phyloP scores from a whole-genome alignment of 2,329 filamentous ascomycete genomes.

The Penicillium janthinellum region DNA sequence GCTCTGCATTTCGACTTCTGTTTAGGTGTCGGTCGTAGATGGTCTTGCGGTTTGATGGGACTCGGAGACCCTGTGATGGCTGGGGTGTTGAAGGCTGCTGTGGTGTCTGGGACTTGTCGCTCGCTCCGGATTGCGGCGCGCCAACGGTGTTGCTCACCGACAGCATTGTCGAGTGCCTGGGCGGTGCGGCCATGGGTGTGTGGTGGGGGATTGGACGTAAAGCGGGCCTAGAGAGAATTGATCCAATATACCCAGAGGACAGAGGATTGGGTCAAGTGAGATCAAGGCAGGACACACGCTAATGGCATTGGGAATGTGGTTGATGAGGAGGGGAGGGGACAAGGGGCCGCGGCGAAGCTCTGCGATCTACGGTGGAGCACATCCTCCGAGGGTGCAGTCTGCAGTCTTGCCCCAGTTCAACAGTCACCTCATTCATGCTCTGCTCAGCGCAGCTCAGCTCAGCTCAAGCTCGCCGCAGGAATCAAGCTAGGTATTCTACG shows the following conservation, averaged over 20 bases:
- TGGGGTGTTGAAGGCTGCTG: constrained; percentile 52
- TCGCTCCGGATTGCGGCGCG: constrained; percentile 23
- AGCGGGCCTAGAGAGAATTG: neutral
- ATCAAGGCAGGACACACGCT: neutral
- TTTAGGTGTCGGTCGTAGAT: constrained; percentile 97
- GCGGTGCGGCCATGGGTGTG: constrained; percentile 32
- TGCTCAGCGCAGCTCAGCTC: too few species aligned
- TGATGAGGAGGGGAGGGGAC: neutral
- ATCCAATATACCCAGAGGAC: neutral
- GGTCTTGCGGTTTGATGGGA: constrained; percentile 91
- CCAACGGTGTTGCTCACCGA: constrained; percentile 33
- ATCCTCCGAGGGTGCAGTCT: constrained; percentile 22
- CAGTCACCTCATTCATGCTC: neutral
- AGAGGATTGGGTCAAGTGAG: neutral
- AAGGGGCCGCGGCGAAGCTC: constrained; percentile 8
- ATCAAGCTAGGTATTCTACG: neutral
- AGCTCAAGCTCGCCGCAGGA: neutral
- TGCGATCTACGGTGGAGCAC: constrained; percentile 31
- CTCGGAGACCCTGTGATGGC: constrained; percentile 65
- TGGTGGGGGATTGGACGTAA: neutral
- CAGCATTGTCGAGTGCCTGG: constrained; percentile 36
- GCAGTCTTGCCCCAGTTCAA: neutral
- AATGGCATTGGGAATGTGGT: neutral
- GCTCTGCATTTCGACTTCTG: constrained; percentile 81
- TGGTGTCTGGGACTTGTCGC: constrained; percentile 30